Percentiles rank a stretch among this genome's conserved stretches.
Evolutionary conservation across 176 grass and related monocot species (phyloP).

Genomic region (Cenchrus fungigraminus): DNA sequence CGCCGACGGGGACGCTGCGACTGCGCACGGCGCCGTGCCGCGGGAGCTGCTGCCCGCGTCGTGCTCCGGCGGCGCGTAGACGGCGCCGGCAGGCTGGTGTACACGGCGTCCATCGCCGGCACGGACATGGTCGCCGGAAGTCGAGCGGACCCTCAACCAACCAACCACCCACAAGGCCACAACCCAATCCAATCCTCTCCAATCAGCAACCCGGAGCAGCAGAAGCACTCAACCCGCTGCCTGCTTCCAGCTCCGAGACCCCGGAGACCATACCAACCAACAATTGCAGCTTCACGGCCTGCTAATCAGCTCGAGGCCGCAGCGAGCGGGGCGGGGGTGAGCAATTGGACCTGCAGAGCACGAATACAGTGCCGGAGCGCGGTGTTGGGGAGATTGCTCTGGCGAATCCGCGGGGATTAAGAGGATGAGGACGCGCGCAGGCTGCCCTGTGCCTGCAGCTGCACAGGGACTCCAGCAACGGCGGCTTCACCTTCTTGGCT

Average conservation of each 20-base stretch:
- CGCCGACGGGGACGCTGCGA: conserved; percentile 46
- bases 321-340: not conserved
- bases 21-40: conserved; percentile 21
- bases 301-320: conserved; percentile 3
- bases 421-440: conserved; percentile 16
- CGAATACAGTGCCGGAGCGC: conserved; percentile 11
- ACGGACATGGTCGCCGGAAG: conserved; percentile 58
- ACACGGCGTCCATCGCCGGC: conserved; percentile 73
- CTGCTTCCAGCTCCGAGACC: not conserved
- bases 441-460: not conserved
- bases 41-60: conserved; percentile 39
- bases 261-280: not conserved
- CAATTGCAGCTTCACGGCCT: not conserved
- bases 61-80: conserved; percentile 47
- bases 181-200: not conserved
- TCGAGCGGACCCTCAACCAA: conserved; percentile 11
- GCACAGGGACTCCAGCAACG: too few species aligned
- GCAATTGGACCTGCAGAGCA: not conserved
- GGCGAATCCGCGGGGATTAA: conserved; percentile 30
- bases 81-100: conserved; percentile 51
- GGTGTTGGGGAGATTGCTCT: not conserved
- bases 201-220: not conserved
- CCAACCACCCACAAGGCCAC: not conserved
- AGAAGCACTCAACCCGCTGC: not conserved
- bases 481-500: too few species aligned